These are phyloP conservation scores for Zanthoxylum bungeanum DNA, from an alignment of 345 rosid species.

Conservation along the genomic window DNA sequence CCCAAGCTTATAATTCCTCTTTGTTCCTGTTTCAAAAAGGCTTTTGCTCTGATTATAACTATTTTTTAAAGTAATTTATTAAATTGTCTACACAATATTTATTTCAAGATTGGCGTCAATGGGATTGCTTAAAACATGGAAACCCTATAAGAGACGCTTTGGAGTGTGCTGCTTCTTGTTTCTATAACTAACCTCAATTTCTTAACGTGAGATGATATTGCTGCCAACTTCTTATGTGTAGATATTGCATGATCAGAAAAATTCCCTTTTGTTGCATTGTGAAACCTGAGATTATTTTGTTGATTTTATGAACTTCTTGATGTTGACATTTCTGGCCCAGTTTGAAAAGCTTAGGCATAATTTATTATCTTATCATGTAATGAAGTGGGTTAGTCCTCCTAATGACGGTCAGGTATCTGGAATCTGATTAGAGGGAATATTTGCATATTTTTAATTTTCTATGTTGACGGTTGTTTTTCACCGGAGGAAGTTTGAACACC, in stretches of 20 bases:
- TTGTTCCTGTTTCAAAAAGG: too few relatives aligned
- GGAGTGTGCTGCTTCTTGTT: too few relatives aligned
- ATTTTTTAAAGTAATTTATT: too few relatives aligned
- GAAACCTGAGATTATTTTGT: not conserved
- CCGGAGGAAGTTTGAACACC: too few relatives aligned
- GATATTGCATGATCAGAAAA: too few relatives aligned
- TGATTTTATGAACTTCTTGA: not conserved
- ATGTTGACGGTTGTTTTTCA: too few relatives aligned
- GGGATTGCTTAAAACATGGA: too few relatives aligned
- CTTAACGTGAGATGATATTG: not conserved
- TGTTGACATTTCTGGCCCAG: not conserved
- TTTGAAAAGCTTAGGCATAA: not conserved
- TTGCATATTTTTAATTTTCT: not conserved
- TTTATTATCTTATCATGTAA: not conserved
- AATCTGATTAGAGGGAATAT: not conserved
- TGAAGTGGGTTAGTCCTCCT: not conserved
- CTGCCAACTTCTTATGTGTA: not conserved
- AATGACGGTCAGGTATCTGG: not conserved
- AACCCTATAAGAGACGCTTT: too few relatives aligned
- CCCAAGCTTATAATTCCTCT: too few relatives aligned
- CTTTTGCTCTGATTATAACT: too few relatives aligned
- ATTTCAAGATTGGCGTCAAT: too few relatives aligned
- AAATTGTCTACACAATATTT: too few relatives aligned
- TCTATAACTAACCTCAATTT: not conserved
- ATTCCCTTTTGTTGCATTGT: not conserved